phyloP scores from a whole-genome alignment of 2,329 filamentous ascomycete genomes.

The Hypocreales sp. region DNA sequence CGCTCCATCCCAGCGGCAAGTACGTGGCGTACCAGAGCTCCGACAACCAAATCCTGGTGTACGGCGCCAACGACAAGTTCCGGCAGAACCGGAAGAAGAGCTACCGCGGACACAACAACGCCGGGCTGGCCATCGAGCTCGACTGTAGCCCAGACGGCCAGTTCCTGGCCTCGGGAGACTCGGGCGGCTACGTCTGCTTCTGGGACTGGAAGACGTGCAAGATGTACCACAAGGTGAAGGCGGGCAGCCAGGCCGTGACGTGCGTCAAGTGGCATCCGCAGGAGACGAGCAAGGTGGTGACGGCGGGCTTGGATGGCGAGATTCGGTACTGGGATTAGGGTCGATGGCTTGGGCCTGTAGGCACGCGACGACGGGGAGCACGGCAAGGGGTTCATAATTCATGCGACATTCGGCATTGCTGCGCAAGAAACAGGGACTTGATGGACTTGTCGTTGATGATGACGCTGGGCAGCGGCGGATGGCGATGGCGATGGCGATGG shows the following conservation, averaged over 20 bases:
- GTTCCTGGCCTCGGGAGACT: conserved; percentile 78
- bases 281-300: conserved; percentile 86
- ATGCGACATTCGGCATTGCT: too few relatives aligned
- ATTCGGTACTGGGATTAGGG: conserved; percentile 85
- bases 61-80: conserved; percentile 89
- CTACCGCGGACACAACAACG: conserved; percentile 91
- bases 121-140: conserved; percentile 83
- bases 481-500: too few relatives aligned
- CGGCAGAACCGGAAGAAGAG: conserved; percentile 95
- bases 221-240: conserved; percentile 93
- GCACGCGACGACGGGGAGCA: too few relatives aligned
- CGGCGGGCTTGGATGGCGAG: conserved; percentile 74
- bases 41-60: conserved; percentile 95
- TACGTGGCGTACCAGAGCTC: conserved; percentile 87
- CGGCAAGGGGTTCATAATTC: too few relatives aligned
- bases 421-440: too few relatives aligned
- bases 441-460: too few relatives aligned
- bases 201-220: conserved; percentile 99
- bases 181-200: conserved; percentile 79
- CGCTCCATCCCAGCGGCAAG: conserved; percentile 77
- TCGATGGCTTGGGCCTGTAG: too few relatives aligned
- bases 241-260: conserved; percentile 68
- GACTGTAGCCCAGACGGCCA: conserved; percentile 82
- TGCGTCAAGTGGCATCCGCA: conserved; percentile 93
- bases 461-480: too few relatives aligned